Evolutionary conservation across 441 rosid genomes (phyloP).

Genomic region (Aleurites moluccanus): DNA sequence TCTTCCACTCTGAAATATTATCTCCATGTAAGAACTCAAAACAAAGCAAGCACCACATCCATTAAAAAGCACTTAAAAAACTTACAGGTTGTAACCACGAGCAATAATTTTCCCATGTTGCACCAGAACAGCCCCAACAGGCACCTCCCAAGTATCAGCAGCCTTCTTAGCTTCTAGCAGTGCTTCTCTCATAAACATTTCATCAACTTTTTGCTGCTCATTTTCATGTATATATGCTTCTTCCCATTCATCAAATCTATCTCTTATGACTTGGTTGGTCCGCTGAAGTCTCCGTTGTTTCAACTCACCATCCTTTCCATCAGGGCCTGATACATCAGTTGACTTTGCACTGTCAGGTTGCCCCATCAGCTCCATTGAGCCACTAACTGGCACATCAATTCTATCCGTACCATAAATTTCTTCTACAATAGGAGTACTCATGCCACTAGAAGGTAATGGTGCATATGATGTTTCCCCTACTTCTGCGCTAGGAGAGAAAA

Average conservation of each 20-base stretch:
- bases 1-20: conserved; percentile 80
- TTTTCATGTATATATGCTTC: conserved; percentile 74
- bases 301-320: conserved; percentile 40
- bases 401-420: conserved; percentile 42
- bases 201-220: conserved; percentile 73
- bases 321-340: conserved; percentile 40
- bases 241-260: conserved; percentile 97
- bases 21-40: conserved; percentile 19
- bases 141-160: conserved; percentile 97
- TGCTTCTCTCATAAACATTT: conserved; percentile 96
- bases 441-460: conserved; percentile 41
- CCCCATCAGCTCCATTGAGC: conserved; percentile 38
- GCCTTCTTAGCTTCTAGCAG: conserved; percentile 91
- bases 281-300: conserved; percentile 72
- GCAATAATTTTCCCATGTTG: conserved; percentile 88
- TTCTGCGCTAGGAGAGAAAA: conserved; percentile 37
- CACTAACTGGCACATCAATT: conserved; percentile 36
- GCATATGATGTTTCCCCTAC: conserved; percentile 33
- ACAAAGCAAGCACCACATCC: conserved; percentile 18
- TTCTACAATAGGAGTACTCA: conserved; percentile 36
- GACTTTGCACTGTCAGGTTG: conserved; percentile 40
- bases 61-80: conserved; percentile 23
- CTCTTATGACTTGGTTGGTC: conserved; percentile 63
- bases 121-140: conserved; percentile 94
- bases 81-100: conserved; percentile 94